A percentile compares a stretch with the other conserved stretches of the same genome.
Evolutionary conservation across 1,284 basidiomycete species (phyloP).

Genomic region (Lignosus rhinocerotis): DNA sequence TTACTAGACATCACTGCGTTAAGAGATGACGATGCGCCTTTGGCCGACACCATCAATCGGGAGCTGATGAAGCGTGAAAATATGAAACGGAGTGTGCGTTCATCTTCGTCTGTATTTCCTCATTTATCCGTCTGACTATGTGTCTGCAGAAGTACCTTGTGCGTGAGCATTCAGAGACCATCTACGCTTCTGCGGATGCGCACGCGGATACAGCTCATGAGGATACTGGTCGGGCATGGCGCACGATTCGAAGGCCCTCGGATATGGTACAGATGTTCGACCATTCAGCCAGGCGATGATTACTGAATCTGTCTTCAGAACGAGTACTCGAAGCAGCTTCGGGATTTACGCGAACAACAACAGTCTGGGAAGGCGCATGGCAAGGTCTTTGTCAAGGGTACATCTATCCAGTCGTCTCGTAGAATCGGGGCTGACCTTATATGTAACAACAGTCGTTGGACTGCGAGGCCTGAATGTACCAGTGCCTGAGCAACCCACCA

Average conservation of each 20-base stretch:
- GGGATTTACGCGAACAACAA: constrained; percentile 75
- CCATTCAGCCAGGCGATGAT: constrained; percentile 1
- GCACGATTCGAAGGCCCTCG: constrained; percentile 82
- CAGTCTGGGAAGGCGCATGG: constrained; percentile 80
- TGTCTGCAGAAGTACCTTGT: constrained; percentile 54
- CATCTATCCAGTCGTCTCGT: constrained; percentile 66
- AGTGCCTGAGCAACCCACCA: constrained; percentile 71
- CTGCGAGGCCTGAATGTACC: constrained; percentile 74
- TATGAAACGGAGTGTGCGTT: constrained; percentile 49
- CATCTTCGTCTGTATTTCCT: background rate
- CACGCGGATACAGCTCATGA: constrained; percentile 75
- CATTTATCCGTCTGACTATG: background rate
- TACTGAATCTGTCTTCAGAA: constrained; percentile 52
- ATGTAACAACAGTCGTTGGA: constrained; percentile 65
- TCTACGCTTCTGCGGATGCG: constrained; percentile 76
- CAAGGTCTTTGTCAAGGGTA: constrained; percentile 93
- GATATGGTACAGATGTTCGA: constrained; percentile 72
- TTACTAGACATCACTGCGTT: constrained; percentile 44
- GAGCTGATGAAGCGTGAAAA: constrained; percentile 64
- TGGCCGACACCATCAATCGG: constrained; percentile 67
- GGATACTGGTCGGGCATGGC: constrained; percentile 85
- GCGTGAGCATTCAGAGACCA: constrained; percentile 70
- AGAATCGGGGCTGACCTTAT: constrained; percentile 48
- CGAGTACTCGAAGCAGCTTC: constrained; percentile 88
- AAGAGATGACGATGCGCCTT: constrained; percentile 48